These are phyloP conservation scores for Aspergillus sparsus DNA, from an alignment of 495 filamentous ascomycete species.

Conservation along the genomic window DNA sequence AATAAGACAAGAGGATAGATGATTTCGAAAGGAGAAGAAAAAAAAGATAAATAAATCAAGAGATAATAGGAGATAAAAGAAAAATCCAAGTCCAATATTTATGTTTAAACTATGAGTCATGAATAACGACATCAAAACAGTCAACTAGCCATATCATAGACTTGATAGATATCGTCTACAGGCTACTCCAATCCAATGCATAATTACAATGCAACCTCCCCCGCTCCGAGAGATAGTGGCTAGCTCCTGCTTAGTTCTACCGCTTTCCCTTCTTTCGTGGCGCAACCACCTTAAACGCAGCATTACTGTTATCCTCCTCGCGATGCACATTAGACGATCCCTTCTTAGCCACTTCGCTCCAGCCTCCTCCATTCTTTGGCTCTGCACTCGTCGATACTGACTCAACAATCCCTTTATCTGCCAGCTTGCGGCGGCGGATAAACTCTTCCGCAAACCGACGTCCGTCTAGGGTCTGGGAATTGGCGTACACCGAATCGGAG, in stretches of 20 bases:
- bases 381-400: slow-evolving; percentile 47
- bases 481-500: slow-evolving; percentile 82
- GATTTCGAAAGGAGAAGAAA: neutral
- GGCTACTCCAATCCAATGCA: neutral
- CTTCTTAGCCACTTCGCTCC: slow-evolving; percentile 98
- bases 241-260: slow-evolving; percentile 34
- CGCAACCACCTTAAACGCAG: slow-evolving; percentile 84
- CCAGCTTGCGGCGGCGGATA: slow-evolving; percentile 85
- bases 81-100: too few species aligned
- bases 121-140: too few species aligned
- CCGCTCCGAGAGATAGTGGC: neutral
- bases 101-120: too few species aligned
- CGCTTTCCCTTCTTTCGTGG: slow-evolving; percentile 92
- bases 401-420: slow-evolving; percentile 81
- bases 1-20: slow-evolving; percentile 5
- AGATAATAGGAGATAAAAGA: neutral
- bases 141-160: too few species aligned
- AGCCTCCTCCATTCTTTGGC: slow-evolving; percentile 64
- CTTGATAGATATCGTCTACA: too few species aligned
- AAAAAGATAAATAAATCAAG: neutral
- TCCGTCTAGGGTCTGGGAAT: slow-evolving; percentile 82
- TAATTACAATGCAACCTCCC: neutral
- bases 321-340: slow-evolving; percentile 52
- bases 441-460: slow-evolving; percentile 94
- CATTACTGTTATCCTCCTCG: slow-evolving; percentile 54